Percentiles rank a stretch among this genome's conserved stretches.
These are phyloP conservation scores for Coemansia sp. DNA, from an alignment of 192 early-diverging fungal genomes.

Conservation along the genomic window DNA sequence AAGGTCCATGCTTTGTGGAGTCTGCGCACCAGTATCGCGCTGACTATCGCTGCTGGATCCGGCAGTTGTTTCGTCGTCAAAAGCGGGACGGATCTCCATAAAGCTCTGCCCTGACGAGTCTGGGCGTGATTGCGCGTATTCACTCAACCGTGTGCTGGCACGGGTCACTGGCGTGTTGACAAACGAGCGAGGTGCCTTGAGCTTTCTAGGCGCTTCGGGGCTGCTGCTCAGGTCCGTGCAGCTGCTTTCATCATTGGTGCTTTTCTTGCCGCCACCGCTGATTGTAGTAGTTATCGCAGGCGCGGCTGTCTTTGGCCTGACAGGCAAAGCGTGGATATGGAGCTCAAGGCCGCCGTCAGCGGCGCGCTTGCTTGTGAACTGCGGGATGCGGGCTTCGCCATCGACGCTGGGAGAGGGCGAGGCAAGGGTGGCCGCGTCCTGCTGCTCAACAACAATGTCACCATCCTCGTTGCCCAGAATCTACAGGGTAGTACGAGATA, in stretches of 20 bases:
- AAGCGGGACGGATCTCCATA: slow-evolving; percentile 46
- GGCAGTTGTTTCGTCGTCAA: slow-evolving; percentile 25
- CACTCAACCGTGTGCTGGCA: slow-evolving; percentile 39
- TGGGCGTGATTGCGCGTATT: slow-evolving; percentile 28
- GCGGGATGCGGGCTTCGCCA: slow-evolving; percentile 35
- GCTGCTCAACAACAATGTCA: slow-evolving; percentile 49
- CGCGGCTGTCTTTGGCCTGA: slow-evolving; percentile 11
- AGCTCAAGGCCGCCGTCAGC: slow-evolving; percentile 43
- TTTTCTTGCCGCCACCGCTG: slow-evolving; percentile 22
- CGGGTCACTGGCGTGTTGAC: slow-evolving; percentile 8
- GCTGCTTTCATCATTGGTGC: neutral
- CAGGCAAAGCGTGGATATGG: slow-evolving; percentile 45
- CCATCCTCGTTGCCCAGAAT: slow-evolving; percentile 54
- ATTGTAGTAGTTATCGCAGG: slow-evolving; percentile 6
- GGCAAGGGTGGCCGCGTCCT: slow-evolving; percentile 28
- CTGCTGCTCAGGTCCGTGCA: neutral
- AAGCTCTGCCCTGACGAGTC: slow-evolving; percentile 36
- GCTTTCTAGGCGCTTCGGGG: slow-evolving; percentile 4
- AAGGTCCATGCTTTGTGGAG: slow-evolving; percentile 29
- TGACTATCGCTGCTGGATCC: slow-evolving; percentile 12
- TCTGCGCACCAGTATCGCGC: slow-evolving; percentile 15
- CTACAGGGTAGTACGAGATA: slow-evolving; percentile 15
- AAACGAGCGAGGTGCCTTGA: slow-evolving; percentile 14
- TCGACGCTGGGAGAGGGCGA: slow-evolving; percentile 33
- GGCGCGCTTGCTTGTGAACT: slow-evolving; percentile 32